These are phyloP conservation scores for Agaricus blazei DNA, from an alignment of 768 basidiomycete species.

Conservation along the genomic window DNA sequence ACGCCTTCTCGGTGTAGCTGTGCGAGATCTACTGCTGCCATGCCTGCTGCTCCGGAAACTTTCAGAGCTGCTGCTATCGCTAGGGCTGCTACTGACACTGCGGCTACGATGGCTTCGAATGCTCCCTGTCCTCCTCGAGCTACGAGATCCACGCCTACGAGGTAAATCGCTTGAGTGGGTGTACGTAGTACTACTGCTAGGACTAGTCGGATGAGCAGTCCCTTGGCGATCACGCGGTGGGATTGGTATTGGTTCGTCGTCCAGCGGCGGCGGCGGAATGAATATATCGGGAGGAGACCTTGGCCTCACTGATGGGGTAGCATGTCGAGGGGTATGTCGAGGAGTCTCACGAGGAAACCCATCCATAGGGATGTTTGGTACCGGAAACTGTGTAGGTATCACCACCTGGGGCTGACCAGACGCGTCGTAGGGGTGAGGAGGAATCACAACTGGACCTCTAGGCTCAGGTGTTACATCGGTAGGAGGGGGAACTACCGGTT, in stretches of 20 bases:
- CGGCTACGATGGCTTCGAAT: constrained; percentile 10
- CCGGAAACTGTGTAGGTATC: not conserved
- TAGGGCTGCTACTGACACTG: constrained; percentile 15
- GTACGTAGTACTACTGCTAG: constrained; percentile 8
- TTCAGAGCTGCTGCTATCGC: constrained; percentile 15
- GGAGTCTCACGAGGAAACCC: not conserved
- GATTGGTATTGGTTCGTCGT: constrained; percentile 1
- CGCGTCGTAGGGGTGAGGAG: constrained; percentile 1
- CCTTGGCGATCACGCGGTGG: constrained; percentile 1
- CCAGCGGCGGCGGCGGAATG: constrained; percentile 17
- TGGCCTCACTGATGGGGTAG: not conserved
- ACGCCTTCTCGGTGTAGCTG: not conserved
- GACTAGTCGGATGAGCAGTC: not conserved
- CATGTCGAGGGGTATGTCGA: not conserved
- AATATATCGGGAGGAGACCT: constrained; percentile 13
- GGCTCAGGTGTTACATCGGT: constrained; percentile 11
- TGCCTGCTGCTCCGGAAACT: constrained; percentile 11
- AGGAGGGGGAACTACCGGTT: constrained; percentile 15
- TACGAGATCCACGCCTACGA: constrained; percentile 5
- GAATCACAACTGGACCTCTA: constrained; percentile 10
- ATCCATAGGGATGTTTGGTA: constrained; percentile 1
- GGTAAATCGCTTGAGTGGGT: not conserved
- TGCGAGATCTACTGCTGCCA: constrained; percentile 4
- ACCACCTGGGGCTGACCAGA: not conserved
- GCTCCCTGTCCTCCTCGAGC: constrained; percentile 6